Evolutionary conservation across 164 flowering plant species (phyloP), one percentile per base, ranked within the genome.

Genomic region (Macadamia integrifolia): DNA sequence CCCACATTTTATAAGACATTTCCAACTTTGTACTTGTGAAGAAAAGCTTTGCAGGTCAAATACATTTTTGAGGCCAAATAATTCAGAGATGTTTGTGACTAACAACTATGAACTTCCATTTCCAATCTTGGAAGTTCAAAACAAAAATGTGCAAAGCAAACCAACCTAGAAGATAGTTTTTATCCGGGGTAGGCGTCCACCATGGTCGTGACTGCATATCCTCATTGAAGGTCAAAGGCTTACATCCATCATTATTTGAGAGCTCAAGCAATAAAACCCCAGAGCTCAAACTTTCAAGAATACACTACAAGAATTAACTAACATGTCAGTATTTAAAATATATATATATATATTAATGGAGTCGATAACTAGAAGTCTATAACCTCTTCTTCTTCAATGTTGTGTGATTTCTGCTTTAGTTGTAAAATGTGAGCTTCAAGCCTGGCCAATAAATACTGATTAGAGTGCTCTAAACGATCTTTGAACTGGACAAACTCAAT

Each of bases 401-500:
- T 86, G 75, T 81, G 78, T 18, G 95, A 86, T 61, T 82, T 87
- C 74, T 82, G 87, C 85, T 92, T 94, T 66, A 94, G 71, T 78
- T 86, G 88, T 52, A 92, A 70, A 77, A 94, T 79, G 17, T 87
- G 68, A 71, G 74, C 75, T 82, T 92, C 98, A 76, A 90, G 72
- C 74, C 78, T 86, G 31, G 88, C 90, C 72, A 84, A 59, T 61
- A 87, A 58, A 79, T 92, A 90, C 70, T 88, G 97, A 77, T 74
- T 76, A 55, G 99, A 92, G 42, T 74, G 85, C 67, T 90, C 90
- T 78, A 94, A 73, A 62, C 82, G 73, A 65, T 90, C 88, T 78
- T 85, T 87, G 61, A 94, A 92, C 71, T 87, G 93, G 59, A 94
- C 98, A 82, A 94, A 92, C 69, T 94, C 98, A 73, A 94, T 82